These are phyloP conservation scores for Arthrobotrys conoides DNA, from an alignment of 2,329 filamentous ascomycete genomes.

Conservation along the genomic window DNA sequence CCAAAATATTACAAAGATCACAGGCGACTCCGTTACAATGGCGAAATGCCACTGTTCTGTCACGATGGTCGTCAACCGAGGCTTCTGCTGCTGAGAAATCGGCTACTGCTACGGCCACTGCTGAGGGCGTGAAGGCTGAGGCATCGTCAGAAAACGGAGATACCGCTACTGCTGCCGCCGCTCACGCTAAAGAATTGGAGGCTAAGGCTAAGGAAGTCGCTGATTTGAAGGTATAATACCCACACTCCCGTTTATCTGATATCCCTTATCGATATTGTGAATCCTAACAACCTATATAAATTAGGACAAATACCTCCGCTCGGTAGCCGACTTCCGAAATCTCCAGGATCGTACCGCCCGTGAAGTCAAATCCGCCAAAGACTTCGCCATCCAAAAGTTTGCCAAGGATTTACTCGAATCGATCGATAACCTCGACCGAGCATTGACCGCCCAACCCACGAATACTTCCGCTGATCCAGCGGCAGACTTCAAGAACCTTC, in stretches of 20 bases:
- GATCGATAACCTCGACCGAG: slow-evolving; percentile 97
- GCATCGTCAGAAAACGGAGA: slow-evolving; percentile 63
- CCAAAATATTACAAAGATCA: slow-evolving; percentile 32
- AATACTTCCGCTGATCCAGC: slow-evolving; percentile 70
- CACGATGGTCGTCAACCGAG: slow-evolving; percentile 58
- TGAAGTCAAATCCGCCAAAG: slow-evolving; percentile 86
- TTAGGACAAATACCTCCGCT: slow-evolving; percentile 94
- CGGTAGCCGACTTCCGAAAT: slow-evolving; percentile 96
- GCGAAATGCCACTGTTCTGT: slow-evolving; percentile 50
- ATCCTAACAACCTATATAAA: background rate
- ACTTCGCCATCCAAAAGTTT: slow-evolving; percentile 95
- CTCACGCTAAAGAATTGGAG: slow-evolving; percentile 74
- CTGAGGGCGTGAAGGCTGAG: slow-evolving; percentile 66
- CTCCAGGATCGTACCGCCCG: slow-evolving; percentile 94
- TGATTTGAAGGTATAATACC: slow-evolving; percentile 81
- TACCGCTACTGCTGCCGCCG: slow-evolving; percentile 65
- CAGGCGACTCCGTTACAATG: slow-evolving; percentile 52
- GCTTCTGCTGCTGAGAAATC: slow-evolving; percentile 63
- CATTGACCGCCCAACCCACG: slow-evolving; percentile 81
- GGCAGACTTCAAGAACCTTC: slow-evolving; percentile 79
- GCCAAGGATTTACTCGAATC: slow-evolving; percentile 94
- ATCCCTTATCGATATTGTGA: background rate
- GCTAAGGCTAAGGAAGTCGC: slow-evolving; percentile 79
- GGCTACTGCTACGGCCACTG: slow-evolving; percentile 66
- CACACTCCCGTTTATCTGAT: slow-evolving; percentile 4